Evolutionary conservation across 768 basidiomycete species (phyloP).

Genomic region (Pisolithus orientalis): DNA sequence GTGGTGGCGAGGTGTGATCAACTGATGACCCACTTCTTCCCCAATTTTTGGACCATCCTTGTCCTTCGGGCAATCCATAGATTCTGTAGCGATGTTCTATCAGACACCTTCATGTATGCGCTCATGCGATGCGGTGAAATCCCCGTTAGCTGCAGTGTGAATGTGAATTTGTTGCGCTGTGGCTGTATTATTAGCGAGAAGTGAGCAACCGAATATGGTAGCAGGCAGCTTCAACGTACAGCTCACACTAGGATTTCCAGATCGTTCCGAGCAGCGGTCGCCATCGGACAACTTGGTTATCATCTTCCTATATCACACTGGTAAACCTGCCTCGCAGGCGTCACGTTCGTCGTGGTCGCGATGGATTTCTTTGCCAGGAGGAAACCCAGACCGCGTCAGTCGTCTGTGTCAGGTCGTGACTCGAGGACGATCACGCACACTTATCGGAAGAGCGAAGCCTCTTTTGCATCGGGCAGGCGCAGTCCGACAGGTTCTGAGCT

Average conservation of each 20-base stretch:
- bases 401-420: slow-evolving; percentile 45
- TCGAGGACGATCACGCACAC: slow-evolving; percentile 31
- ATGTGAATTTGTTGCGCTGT: background rate
- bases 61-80: slow-evolving; percentile 20
- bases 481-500: slow-evolving; percentile 52
- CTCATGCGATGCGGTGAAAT: no score
- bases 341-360: slow-evolving; percentile 5
- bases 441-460: slow-evolving; percentile 48
- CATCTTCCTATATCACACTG: background rate
- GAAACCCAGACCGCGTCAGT: slow-evolving; percentile 51
- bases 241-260: no score
- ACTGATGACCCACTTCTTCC: slow-evolving; percentile 22
- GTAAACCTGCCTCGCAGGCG: slow-evolving; percentile 1
- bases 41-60: slow-evolving; percentile 24
- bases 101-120: no score
- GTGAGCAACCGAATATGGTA: background rate
- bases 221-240: no score
- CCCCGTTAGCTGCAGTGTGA: no score
- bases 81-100: no score
- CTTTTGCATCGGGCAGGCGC: slow-evolving; percentile 41
- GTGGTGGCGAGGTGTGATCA: slow-evolving; percentile 21
- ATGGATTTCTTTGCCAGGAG: slow-evolving; percentile 73
- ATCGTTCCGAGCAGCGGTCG: no score
- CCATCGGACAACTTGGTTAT: background rate
- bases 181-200: background rate